Conservation (phyloP, 1,284 basidiomycete genomes). For the Sanghuangporus baumii region DNA sequence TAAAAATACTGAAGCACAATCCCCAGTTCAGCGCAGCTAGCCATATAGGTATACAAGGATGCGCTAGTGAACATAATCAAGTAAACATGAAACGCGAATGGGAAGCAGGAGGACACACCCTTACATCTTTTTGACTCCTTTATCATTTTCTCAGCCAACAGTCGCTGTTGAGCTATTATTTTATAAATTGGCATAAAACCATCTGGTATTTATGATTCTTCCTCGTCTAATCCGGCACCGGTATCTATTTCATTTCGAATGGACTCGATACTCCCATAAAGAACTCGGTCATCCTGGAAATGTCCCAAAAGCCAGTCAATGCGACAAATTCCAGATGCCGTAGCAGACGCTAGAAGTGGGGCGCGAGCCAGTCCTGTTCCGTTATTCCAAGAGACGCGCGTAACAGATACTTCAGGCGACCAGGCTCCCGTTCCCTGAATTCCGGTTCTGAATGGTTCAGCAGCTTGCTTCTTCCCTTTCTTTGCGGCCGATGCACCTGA, state of each 20-base stretch:
- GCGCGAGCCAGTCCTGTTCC: slow-evolving; percentile 62
- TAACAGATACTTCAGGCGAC: slow-evolving; percentile 69
- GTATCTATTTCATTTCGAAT: slow-evolving; percentile 29
- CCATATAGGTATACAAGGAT: too few relatives aligned
- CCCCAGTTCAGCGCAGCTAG: too few relatives aligned
- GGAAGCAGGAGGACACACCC: too few relatives aligned
- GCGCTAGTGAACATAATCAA: too few relatives aligned
- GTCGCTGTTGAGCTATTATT: too few relatives aligned
- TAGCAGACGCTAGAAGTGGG: slow-evolving; percentile 70
- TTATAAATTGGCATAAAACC: background rate
- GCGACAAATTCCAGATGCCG: slow-evolving; percentile 78
- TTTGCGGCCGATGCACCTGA: slow-evolving; percentile 21
- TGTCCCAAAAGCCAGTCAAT: slow-evolving; percentile 72
- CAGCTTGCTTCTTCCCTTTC: slow-evolving; percentile 28
- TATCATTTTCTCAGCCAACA: background rate
- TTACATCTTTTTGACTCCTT: background rate
- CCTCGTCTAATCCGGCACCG: slow-evolving; percentile 12
- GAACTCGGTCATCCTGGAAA: slow-evolving; percentile 55
- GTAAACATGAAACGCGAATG: too few relatives aligned
- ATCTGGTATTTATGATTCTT: background rate
- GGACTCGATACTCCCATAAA: slow-evolving; percentile 49
- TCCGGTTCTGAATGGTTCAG: slow-evolving; percentile 14
- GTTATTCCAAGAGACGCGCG: slow-evolving; percentile 76
- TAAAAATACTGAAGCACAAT: too few relatives aligned
- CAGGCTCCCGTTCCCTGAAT: slow-evolving; percentile 54